Conservation (phyloP, 78 protist genomes). For the Thecamonas trahens region DNA sequence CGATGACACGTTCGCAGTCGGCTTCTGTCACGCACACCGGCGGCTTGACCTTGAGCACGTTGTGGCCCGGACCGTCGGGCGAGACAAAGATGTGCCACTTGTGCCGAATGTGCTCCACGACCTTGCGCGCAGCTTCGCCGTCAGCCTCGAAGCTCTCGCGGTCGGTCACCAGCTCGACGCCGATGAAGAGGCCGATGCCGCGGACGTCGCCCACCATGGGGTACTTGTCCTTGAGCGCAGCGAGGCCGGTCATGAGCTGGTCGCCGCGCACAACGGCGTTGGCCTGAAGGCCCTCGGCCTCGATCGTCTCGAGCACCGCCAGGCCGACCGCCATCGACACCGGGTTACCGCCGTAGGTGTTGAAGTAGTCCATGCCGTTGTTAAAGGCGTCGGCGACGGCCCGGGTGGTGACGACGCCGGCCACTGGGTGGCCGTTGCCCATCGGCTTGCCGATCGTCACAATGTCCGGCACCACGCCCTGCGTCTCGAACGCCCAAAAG, state of each 20-base stretch:
- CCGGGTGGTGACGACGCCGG: conserved; percentile 47
- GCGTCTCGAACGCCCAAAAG: conserved; percentile 53
- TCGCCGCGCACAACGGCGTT: conserved; percentile 19
- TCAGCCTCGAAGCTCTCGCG: conserved; percentile 15
- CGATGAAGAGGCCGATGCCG: conserved; percentile 71
- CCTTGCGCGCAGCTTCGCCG: not conserved
- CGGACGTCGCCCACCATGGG: conserved; percentile 71
- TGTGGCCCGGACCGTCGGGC: conserved; percentile 34
- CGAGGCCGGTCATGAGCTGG: not conserved
- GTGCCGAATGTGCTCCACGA: not conserved
- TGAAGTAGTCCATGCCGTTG: conserved; percentile 41
- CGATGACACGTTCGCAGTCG: too few species aligned
- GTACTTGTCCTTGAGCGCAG: not conserved
- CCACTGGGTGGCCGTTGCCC: conserved; percentile 78
- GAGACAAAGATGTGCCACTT: conserved; percentile 16
- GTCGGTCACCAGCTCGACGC: conserved; percentile 68
- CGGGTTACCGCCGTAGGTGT: conserved; percentile 80
- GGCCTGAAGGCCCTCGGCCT: conserved; percentile 15
- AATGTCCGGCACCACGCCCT: conserved; percentile 52
- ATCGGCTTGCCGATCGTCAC: conserved; percentile 65
- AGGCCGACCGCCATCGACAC: conserved; percentile 52
- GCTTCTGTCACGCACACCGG: conserved; percentile 34
- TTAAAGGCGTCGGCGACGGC: conserved; percentile 26
- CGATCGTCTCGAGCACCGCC: conserved; percentile 51
- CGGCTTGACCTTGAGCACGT: conserved; percentile 64